Percentiles rank a stretch among this genome's conserved stretches.
Conservation (phyloP, 2,329 filamentous ascomycete species). For the Geoglossum cookeanum region DNA sequence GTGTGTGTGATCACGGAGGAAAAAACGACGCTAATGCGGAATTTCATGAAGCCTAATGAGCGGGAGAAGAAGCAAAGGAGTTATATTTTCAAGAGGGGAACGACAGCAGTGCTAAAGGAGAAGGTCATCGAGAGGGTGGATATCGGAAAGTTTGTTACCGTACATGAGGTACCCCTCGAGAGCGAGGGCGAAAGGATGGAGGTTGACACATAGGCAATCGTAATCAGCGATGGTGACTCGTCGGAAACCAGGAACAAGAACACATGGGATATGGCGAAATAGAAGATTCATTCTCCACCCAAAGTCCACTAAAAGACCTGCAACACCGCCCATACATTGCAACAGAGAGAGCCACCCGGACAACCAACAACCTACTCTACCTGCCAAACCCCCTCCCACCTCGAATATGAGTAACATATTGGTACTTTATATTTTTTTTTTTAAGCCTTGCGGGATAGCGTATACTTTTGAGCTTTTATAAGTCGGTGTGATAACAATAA, state of each 20-base stretch:
- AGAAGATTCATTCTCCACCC: background rate
- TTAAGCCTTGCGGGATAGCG: no score
- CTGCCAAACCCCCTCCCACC: no score
- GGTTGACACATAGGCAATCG: slow-evolving; percentile 26
- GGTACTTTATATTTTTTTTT: no score
- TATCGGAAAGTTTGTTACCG: slow-evolving; percentile 80
- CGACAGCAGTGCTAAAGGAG: slow-evolving; percentile 90
- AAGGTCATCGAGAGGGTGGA: slow-evolving; percentile 91
- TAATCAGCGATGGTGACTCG: background rate
- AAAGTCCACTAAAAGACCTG: no score
- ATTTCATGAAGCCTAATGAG: slow-evolving; percentile 85
- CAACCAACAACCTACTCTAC: no score
- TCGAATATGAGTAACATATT: no score
- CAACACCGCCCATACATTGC: no score
- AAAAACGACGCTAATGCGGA: slow-evolving; percentile 83
- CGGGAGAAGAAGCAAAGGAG: slow-evolving; percentile 79
- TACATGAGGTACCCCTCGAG: slow-evolving; percentile 63
- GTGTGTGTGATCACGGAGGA: slow-evolving; percentile 88
- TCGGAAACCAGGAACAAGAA: no score
- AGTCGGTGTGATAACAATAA: no score
- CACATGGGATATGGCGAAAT: background rate
- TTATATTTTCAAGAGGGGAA: slow-evolving; percentile 77
- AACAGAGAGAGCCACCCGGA: no score
- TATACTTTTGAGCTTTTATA: no score
- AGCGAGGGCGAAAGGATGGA: slow-evolving; percentile 50